A percentile compares a stretch with the other conserved stretches of the same genome.
These are phyloP conservation scores for Marasmius tenuissimus DNA, from an alignment of 1,284 basidiomycete genomes.

Conservation along the genomic window DNA sequence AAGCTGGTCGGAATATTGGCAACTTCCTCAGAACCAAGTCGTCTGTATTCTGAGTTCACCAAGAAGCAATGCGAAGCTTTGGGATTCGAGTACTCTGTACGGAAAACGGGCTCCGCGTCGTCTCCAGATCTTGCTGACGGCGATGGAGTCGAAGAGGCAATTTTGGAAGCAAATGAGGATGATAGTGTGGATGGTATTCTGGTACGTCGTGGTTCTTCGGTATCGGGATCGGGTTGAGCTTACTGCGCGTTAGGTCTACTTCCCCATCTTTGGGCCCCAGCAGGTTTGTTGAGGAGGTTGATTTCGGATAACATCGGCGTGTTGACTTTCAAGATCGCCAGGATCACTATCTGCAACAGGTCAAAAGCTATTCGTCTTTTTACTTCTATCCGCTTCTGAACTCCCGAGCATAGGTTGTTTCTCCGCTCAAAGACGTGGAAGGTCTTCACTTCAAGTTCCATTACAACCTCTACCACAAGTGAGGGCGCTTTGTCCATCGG, in stretches of 20 bases:
- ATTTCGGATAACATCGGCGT: constrained; percentile 10
- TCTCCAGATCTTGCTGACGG: constrained; percentile 50
- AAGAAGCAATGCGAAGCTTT: constrained; percentile 87
- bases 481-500: constrained; percentile 22
- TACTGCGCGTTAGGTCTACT: constrained; percentile 71
- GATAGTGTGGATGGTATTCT: constrained; percentile 90
- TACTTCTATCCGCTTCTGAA: background rate
- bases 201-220: constrained; percentile 50
- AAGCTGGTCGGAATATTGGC: constrained; percentile 93
- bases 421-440: constrained; percentile 96
- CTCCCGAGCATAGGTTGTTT: constrained; percentile 67
- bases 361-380: constrained; percentile 22
- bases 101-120: constrained; percentile 68
- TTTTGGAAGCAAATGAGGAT: constrained; percentile 93
- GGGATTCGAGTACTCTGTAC: constrained; percentile 85
- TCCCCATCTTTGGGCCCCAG: constrained; percentile 85
- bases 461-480: constrained; percentile 98
- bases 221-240: background rate
- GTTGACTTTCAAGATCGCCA: constrained; percentile 30
- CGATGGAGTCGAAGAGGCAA: constrained; percentile 87
- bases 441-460: constrained; percentile 95
- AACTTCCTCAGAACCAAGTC: constrained; percentile 85
- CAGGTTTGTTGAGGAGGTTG: constrained; percentile 53
- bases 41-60: constrained; percentile 93
- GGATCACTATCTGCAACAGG: constrained; percentile 96